phyloP scores from a whole-genome alignment of 441 rosid species.

The Mallotus japonicus region DNA sequence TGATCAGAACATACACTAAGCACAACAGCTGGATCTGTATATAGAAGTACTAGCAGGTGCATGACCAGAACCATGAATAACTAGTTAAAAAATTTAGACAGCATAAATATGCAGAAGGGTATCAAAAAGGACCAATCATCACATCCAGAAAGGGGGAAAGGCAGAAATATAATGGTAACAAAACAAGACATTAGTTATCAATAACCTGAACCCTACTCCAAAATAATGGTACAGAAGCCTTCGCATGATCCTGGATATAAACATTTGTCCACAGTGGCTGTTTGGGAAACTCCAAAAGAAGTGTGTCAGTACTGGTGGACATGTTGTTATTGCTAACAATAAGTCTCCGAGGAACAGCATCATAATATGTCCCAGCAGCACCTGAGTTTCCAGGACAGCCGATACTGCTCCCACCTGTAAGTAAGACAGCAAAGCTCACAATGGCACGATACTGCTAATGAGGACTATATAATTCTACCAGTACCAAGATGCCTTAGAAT shows the following conservation, averaged over 20 bases:
- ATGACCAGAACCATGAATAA: neutral
- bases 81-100: neutral
- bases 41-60: neutral
- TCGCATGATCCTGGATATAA: constrained; percentile 49
- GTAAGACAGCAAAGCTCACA: constrained; percentile 14
- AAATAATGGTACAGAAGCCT: constrained; percentile 67
- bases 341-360: constrained; percentile 73
- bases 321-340: constrained; percentile 55
- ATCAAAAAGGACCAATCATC: neutral
- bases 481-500: neutral
- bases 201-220: constrained; percentile 81
- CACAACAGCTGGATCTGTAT: neutral
- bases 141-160: neutral
- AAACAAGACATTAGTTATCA: neutral
- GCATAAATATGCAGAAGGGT: neutral
- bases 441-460: neutral
- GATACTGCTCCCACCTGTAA: constrained; percentile 61
- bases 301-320: constrained; percentile 69
- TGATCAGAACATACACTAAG: no score
- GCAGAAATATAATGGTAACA: neutral
- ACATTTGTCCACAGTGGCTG: constrained; percentile 71
- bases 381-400: constrained; percentile 68
- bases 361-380: constrained; percentile 76
- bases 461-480: neutral
- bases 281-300: constrained; percentile 67